Percentiles rank a stretch among this genome's conserved stretches.
Conservation (phyloP, 306 rosid species). For the Corylus americana region DNA sequence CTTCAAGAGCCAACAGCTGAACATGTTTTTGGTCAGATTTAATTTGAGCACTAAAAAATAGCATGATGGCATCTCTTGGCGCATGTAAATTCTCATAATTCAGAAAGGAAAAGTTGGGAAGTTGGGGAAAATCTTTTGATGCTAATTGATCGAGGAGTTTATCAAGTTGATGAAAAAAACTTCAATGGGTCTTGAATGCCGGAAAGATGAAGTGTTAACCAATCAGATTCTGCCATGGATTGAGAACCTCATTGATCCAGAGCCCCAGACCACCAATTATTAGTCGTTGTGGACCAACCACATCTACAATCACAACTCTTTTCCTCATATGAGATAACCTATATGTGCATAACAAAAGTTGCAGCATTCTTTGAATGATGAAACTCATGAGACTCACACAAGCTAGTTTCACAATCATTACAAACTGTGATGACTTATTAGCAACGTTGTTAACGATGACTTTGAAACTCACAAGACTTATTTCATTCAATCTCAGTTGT, state of each 20-base stretch:
- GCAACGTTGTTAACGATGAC: too few relatives aligned
- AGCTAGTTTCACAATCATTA: conserved; percentile 1
- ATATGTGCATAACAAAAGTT: background rate
- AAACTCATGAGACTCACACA: conserved; percentile 12
- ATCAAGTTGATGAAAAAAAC: background rate
- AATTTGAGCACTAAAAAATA: background rate
- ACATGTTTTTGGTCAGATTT: background rate
- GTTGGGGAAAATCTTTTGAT: background rate
- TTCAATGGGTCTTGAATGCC: background rate
- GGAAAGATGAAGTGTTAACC: background rate
- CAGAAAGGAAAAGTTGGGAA: too few relatives aligned
- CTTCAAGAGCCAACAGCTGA: too few relatives aligned
- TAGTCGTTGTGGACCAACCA: background rate
- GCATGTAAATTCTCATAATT: background rate
- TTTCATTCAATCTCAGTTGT: too few relatives aligned
- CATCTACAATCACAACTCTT: background rate
- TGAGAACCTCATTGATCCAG: background rate
- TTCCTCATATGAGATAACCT: background rate
- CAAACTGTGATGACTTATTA: background rate
- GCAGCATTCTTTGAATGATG: background rate
- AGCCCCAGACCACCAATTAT: background rate
- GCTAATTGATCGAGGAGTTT: too few relatives aligned
- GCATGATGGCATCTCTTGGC: background rate
- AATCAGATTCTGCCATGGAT: background rate
- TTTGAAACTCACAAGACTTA: too few relatives aligned